Evolutionary conservation across 2,329 filamentous ascomycete species (phyloP), one percentile per base, ranked within the genome.

Genomic region (Aspergillus japonicus): DNA sequence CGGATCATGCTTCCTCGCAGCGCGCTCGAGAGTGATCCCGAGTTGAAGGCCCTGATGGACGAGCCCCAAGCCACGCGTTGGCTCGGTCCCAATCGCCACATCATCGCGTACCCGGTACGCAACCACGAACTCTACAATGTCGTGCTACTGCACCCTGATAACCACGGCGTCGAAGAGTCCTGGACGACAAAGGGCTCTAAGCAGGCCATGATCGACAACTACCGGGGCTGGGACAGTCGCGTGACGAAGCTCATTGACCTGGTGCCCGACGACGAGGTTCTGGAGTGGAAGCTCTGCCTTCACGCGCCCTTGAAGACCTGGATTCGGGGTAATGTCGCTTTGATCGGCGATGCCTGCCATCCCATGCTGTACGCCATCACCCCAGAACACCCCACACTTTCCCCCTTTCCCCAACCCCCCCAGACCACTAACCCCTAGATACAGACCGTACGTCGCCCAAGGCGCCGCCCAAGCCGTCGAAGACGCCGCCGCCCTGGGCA

Each of bases 101-200:
- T 92, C 72, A 90, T 93, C 66, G 89, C 89, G 0, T 94, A 93
- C 71, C 87, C 89, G 0, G 87, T 94, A 48, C 82, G 85, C 62
- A 84, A 82, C 69, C 86, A 90, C 68, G 81, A 80, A 39, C 82
- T 88, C 66, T 89, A 88, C 76, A 89, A 89, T 73, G 76, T 89
- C 35, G 86, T 85, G 12, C 82, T 85, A 11, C 80, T 83, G 31
- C 86, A 88, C 71, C 86, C 86, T 2, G 86, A 88, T 67, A 77
- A 75, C 63, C 83, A 86, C 70, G 87, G 86, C 57, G 83, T 85
- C 12, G 79, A 80, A 10, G 83, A 85, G 42, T 87, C 83, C 0
- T 89, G 88, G 79, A 89, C 86, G 0, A 88, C 85, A 7, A 82
- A 80, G 63, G 86, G 84, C 11, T 83, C 81, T 62, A 89, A 89